A percentile compares a stretch with the other conserved stretches of the same genome.
Evolutionary conservation across 2,329 filamentous ascomycete species (phyloP).

Genomic region (Cercospora zeina): DNA sequence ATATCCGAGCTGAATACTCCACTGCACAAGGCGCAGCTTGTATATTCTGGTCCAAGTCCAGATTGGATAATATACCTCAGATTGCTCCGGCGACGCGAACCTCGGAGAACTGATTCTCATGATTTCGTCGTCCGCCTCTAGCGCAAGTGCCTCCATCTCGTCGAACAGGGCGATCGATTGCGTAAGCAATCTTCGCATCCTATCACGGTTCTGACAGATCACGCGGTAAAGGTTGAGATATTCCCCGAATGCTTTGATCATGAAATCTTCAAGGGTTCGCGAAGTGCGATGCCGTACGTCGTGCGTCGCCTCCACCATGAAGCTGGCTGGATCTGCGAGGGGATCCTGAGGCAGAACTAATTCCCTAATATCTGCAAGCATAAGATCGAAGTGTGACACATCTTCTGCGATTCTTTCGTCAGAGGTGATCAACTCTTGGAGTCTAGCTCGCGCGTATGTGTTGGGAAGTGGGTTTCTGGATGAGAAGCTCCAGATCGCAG

Average conservation of each 20-base stretch:
- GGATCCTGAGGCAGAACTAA: constrained; percentile 70
- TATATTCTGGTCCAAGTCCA: constrained; percentile 88
- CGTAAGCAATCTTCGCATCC: constrained; percentile 83
- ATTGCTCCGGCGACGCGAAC: not conserved
- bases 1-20: constrained; percentile 87
- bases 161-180: constrained; percentile 85
- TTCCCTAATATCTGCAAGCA: constrained; percentile 79
- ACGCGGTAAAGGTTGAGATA: constrained; percentile 83
- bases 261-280: constrained; percentile 69
- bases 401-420: constrained; percentile 66
- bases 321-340: constrained; percentile 71
- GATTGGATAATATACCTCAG: constrained; percentile 63
- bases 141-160: constrained; percentile 72
- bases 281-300: constrained; percentile 74
- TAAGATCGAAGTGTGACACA: constrained; percentile 67
- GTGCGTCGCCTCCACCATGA: constrained; percentile 70
- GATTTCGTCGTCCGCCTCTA: constrained; percentile 26
- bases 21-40: constrained; percentile 85
- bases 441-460: constrained; percentile 71
- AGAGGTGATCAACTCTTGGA: constrained; percentile 62
- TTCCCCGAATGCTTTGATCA: constrained; percentile 56
- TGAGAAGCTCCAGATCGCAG: constrained; percentile 64
- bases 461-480: constrained; percentile 69
- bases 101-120: constrained; percentile 8
- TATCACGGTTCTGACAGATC: constrained; percentile 85